phyloP scores from a whole-genome alignment of 345 rosid species.

The Eucalyptus coolabah region DNA sequence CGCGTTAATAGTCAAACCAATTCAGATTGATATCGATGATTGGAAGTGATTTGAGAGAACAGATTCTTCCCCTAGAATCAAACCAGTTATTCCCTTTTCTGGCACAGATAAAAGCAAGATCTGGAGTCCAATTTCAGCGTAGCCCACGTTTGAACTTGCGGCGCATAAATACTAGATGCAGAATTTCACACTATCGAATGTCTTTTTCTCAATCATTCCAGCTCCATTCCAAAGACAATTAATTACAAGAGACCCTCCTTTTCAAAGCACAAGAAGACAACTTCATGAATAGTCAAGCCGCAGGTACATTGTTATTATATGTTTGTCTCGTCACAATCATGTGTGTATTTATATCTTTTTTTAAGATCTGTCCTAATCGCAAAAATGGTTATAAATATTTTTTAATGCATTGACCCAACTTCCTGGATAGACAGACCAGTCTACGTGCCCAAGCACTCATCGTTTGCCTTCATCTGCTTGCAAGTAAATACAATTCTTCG shows the following conservation, averaged over 20 bases:
- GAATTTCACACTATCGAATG: neutral
- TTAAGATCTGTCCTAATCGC: neutral
- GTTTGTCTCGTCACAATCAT: neutral
- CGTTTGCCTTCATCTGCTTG: neutral
- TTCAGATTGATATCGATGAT: neutral
- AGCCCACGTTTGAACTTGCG: neutral
- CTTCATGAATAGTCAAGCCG: neutral
- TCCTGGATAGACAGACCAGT: neutral
- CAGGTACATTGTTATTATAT: neutral
- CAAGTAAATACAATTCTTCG: neutral
- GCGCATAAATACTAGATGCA: neutral
- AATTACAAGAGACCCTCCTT: neutral
- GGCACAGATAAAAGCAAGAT: neutral
- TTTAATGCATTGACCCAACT: neutral
- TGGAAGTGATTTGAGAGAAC: neutral
- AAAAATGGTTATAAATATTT: neutral
- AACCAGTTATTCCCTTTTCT: neutral
- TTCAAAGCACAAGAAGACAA: neutral
- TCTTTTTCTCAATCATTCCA: neutral
- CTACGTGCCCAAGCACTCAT: neutral
- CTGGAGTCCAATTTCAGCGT: neutral
- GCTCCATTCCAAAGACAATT: neutral
- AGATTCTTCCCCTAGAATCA: neutral
- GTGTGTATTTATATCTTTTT: neutral
- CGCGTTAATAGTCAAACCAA: neutral